These are phyloP conservation scores for Solanum peruvianum DNA, from an alignment of 257 asterid species.

Conservation along the genomic window DNA sequence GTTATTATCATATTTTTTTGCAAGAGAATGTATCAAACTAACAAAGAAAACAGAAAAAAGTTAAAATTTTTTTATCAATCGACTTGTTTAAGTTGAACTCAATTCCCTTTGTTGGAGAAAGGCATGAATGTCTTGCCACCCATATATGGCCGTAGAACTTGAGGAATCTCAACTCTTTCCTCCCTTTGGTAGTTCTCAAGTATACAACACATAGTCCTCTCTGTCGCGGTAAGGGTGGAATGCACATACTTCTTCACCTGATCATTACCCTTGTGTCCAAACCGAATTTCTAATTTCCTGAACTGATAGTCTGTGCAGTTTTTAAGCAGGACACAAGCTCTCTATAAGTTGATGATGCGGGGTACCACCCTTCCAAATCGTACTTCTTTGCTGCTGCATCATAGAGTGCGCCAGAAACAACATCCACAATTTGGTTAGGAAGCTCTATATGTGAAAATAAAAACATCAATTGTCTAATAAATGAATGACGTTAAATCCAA, in stretches of 20 bases:
- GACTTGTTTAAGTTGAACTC: no score
- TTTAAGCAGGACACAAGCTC: conserved; percentile 79
- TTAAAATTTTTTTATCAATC: no score
- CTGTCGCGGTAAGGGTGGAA: conserved; percentile 90
- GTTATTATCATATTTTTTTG: no score
- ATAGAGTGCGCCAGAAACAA: conserved; percentile 85
- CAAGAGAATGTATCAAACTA: no score
- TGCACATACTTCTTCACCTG: conserved; percentile 75
- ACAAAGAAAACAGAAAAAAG: no score
- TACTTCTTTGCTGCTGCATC: conserved; percentile 97
- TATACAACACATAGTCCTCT: conserved; percentile 85
- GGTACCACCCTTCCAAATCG: conserved; percentile 88
- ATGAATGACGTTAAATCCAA: not conserved
- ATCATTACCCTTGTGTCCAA: conserved; percentile 49
- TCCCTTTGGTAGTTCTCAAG: conserved; percentile 84
- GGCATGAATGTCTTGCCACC: conserved; percentile 69
- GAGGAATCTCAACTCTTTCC: conserved; percentile 82
- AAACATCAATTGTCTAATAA: not conserved
- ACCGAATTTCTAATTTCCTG: conserved; percentile 73
- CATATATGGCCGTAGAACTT: conserved; percentile 53
- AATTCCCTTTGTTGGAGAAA: conserved; percentile 25
- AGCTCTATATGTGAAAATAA: conserved; percentile 44
- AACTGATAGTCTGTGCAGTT: conserved; percentile 89
- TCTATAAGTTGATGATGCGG: no score
- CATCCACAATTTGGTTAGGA: conserved; percentile 71